Evolutionary conservation across 331 rosid species (phyloP), one percentile per base, ranked within the genome.

Genomic region (Malus hybrid): DNA sequence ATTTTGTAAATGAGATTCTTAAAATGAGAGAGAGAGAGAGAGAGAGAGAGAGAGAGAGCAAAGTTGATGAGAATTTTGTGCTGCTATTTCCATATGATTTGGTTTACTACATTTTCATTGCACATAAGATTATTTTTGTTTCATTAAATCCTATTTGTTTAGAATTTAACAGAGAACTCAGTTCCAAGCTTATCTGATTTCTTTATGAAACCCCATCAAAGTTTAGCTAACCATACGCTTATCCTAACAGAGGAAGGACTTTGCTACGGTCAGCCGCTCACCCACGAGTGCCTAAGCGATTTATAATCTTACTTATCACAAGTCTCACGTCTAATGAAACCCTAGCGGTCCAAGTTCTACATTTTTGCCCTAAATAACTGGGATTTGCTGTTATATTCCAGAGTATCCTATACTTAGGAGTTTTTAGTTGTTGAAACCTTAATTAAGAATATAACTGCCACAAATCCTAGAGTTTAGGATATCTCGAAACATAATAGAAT

Each of bases 1-100:
- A 77, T 64, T 67, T 83, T 76, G 85, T 60, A 48, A 70, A 46
- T 19, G 67, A 63, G 75, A 78, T 71, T n/a, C 36, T 79, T 54
- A 66, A 6, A 70, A 59, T 78, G 76, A 68, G 4, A 72, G 62
- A 71, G 84, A 42, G 48, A 42, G 48, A 42, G 46, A 39, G 12
- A 39, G 34, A 32, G 34, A 32, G 34, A 36, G 44, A 36, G 14
- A 71, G 60, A 70, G 82, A 61, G 28, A 71, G 75, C 56, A 66
- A 68, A 71, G 44, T 57, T 50, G 34, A 42, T 61, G 60, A 67
- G 70, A 29, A 33, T 75, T 64, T 16, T 33, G 24, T 65, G 67
- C 64, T 57, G 70, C 65, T 70, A 56, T 62, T 34, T 81, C 62
- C 71, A 64, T 65, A 54, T 75, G 52, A 60, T 32, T 42, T 29